A percentile compares a stretch with the other conserved stretches of the same genome.
Evolutionary conservation across 1,139 yeast genomes (phyloP).

Genomic region (Geotrichum macrosporum): DNA sequence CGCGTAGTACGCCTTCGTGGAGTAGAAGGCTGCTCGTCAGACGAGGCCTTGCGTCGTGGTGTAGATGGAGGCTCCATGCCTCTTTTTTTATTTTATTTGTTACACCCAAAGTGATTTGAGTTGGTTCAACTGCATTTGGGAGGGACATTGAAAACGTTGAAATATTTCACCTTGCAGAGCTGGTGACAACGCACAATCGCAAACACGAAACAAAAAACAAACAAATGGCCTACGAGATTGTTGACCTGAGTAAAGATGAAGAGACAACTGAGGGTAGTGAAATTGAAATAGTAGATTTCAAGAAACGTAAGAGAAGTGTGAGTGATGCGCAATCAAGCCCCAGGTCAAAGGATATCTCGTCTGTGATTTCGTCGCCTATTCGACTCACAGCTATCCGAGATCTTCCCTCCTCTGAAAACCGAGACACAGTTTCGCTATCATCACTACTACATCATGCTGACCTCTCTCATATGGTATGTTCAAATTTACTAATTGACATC

Average conservation of each 20-base stretch:
- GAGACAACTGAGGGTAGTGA: conserved; percentile 3
- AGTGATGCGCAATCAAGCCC: too few species aligned
- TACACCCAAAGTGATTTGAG: too few species aligned
- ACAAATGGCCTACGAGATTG: not conserved
- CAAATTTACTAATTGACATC: too few species aligned
- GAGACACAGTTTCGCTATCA: conserved; percentile 24
- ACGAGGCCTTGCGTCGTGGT: conserved; percentile 1
- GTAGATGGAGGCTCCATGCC: conserved; percentile 8
- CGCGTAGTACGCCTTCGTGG: conserved; percentile 1
- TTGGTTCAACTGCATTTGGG: too few species aligned
- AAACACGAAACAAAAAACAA: not conserved
- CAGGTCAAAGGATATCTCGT: too few species aligned
- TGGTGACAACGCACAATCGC: too few species aligned
- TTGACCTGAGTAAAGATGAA: not conserved
- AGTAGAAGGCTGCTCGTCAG: not conserved
- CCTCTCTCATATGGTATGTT: conserved; percentile 20
- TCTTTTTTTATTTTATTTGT: too few species aligned
- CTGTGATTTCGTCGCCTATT: conserved; percentile 21
- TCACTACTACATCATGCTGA: conserved; percentile 25
- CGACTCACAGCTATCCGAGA: conserved; percentile 22
- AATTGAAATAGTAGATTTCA: not conserved
- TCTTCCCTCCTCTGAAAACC: conserved; percentile 25
- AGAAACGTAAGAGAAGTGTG: not conserved
- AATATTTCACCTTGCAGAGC: too few species aligned
- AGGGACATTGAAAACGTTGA: too few species aligned